phyloP scores from a whole-genome alignment of 805 yeast species.

The Yarrowia keelungensis region DNA sequence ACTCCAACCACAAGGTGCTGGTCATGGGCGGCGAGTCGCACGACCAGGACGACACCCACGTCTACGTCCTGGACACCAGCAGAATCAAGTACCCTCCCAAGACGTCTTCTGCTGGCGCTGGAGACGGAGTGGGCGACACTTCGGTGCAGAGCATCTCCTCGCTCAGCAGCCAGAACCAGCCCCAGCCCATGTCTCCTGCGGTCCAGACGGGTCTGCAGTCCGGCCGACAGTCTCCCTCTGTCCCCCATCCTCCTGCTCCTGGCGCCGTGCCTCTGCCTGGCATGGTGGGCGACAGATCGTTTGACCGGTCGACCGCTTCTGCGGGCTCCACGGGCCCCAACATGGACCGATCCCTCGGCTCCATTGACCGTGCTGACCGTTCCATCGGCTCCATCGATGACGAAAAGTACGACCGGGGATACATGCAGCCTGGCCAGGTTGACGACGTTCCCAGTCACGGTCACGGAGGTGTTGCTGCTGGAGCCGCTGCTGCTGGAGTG shows the following conservation, averaged over 20 bases:
- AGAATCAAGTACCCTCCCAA: slow-evolving; percentile 55
- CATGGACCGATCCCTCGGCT: slow-evolving; percentile 7
- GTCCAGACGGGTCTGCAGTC: slow-evolving; percentile 9
- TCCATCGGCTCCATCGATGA: slow-evolving; percentile 29
- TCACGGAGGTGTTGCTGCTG: slow-evolving; percentile 1
- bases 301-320: slow-evolving; percentile 7
- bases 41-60: slow-evolving; percentile 59
- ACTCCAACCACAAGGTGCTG: slow-evolving; percentile 69
- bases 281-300: slow-evolving; percentile 12
- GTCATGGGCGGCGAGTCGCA: slow-evolving; percentile 93
- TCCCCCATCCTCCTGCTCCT: slow-evolving; percentile 29
- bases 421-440: slow-evolving; percentile 15
- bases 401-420: slow-evolving; percentile 17
- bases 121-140: slow-evolving; percentile 16
- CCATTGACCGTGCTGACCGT: background rate
- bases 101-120: background rate
- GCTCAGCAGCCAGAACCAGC: background rate
- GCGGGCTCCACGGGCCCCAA: background rate
- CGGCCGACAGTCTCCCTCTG: slow-evolving; percentile 9
- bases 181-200: slow-evolving; percentile 1
- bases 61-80: slow-evolving; percentile 68
- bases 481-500: slow-evolving; percentile 38
- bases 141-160: slow-evolving; percentile 24
- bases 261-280: slow-evolving; percentile 27
- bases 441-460: background rate